phyloP scores from a whole-genome alignment of 192 early-diverging fungal species.

The Podila horticola region DNA sequence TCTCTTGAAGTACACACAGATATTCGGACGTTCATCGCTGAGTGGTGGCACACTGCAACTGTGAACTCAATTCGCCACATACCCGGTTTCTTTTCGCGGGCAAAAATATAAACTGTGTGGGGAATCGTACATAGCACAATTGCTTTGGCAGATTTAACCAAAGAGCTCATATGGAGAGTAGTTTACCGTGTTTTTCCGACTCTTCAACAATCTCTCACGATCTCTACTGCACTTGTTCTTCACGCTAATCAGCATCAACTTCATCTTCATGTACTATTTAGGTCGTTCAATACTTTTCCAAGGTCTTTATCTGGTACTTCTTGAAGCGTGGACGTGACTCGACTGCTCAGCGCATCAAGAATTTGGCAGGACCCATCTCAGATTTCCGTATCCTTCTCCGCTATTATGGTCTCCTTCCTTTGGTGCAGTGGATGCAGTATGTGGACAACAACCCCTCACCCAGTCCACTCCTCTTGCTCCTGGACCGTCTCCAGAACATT shows the following conservation, averaged over 20 bases:
- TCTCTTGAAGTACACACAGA: too few relatives aligned
- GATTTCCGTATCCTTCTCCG: constrained; percentile 95
- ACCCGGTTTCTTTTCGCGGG: too few relatives aligned
- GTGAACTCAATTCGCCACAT: too few relatives aligned
- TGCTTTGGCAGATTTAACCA: too few relatives aligned
- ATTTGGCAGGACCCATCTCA: constrained; percentile 85
- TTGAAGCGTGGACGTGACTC: constrained; percentile 66
- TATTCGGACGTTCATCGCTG: too few relatives aligned
- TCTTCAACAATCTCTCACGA: not conserved
- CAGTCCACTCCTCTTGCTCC: constrained; percentile 66
- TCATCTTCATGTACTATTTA: constrained; percentile 38
- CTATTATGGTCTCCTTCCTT: constrained; percentile 81
- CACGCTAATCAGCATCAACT: not conserved
- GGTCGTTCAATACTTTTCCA: constrained; percentile 93
- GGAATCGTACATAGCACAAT: too few relatives aligned
- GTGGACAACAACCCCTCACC: constrained; percentile 80
- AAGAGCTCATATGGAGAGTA: too few relatives aligned
- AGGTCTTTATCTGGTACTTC: constrained; percentile 86
- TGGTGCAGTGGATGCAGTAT: constrained; percentile 88
- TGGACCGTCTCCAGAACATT: constrained; percentile 91
- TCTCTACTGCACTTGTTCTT: not conserved
- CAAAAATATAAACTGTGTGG: too few relatives aligned
- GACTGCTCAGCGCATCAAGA: constrained; percentile 76
- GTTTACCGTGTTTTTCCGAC: too few relatives aligned
- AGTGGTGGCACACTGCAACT: too few relatives aligned